Evolutionary conservation across 805 yeast genomes (phyloP), one percentile per base, ranked within the genome.

Genomic region (Starmerella geochares): DNA sequence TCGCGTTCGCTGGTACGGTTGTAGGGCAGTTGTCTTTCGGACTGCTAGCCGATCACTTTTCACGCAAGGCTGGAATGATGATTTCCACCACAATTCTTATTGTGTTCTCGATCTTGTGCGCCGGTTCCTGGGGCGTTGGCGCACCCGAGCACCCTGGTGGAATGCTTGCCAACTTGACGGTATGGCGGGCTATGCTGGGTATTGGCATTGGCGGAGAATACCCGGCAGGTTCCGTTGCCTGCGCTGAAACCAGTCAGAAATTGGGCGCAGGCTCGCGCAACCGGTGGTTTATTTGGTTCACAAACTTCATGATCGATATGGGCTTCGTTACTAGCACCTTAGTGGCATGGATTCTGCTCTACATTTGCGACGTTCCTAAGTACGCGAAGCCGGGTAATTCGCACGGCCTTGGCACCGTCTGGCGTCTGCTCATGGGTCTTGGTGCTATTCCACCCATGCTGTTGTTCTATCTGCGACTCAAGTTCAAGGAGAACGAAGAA

Each of bases 171-270:
- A 90, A 92, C 19, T 68, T 88, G 48, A 85, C 94, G 8, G 82
- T 81, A 9, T 86, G 82, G 65, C 76, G 97, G 66, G 85, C 85
- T 66, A 81, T 88, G 67, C 69, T 88, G 46, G 97, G 97, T 68
- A 71, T 86, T 56, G 94, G 88, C 60, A 84, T 90, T 59, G 97
- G 97, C 60, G 88, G 94, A 45, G 97, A 88, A 68, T 88, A 88
- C 63, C 95, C 96, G 42, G 82, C 94, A 13, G 88, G 95, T 40
- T 82, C 95, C 8, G 90, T 88, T 17, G 94, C 94, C 32, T 86
- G 94, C 58, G 87, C 96, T 25, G 96, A 88, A 67, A 92, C 94
- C 35, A 79, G 94, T 41, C 80, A 83, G 50, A 68, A 77, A 54
- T 70, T 87, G 58, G 84, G 88, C 16, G 73, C 78, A n/a, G 94